These are phyloP conservation scores for Phytophthora sp. DNA, from an alignment of 352 stramenopile genomes.

Conservation along the genomic window DNA sequence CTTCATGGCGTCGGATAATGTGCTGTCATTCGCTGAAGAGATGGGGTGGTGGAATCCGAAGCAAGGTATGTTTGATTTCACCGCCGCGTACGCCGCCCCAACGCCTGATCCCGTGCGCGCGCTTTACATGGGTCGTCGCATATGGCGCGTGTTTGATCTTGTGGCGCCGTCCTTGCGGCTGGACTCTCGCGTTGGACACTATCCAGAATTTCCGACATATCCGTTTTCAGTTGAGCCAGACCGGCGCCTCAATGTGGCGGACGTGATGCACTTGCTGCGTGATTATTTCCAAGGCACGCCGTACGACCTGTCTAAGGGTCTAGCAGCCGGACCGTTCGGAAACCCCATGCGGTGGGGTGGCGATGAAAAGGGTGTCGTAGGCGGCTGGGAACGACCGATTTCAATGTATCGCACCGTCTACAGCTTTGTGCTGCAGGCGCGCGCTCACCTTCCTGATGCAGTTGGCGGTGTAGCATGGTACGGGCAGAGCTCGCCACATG, in stretches of 20 bases:
- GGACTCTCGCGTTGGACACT: conserved; percentile 60
- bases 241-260: conserved; percentile 48
- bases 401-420: conserved; percentile 92
- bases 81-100: conserved; percentile 59
- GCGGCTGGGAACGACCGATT: conserved; percentile 90
- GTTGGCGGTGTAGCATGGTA: conserved; percentile 76
- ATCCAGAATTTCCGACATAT: conserved; percentile 78
- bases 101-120: conserved; percentile 59
- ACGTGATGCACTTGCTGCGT: conserved; percentile 83
- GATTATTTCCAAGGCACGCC: conserved; percentile 92
- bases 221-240: conserved; percentile 91
- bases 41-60: conserved; percentile 86
- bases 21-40: conserved; percentile 84
- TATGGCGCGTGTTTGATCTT: conserved; percentile 91
- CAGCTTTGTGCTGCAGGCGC: conserved; percentile 81
- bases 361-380: conserved; percentile 58
- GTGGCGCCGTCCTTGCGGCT: conserved; percentile 83
- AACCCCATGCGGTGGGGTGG: conserved; percentile 87
- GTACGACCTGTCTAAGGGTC: conserved; percentile 87
- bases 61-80: conserved; percentile 72
- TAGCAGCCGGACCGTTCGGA: conserved; percentile 90
- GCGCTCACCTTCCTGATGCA: conserved; percentile 47
- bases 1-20: conserved; percentile 91
- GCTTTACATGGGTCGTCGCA: conserved; percentile 81
- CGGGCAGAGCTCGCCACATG: conserved; percentile 67